A percentile compares a stretch with the other conserved stretches of the same genome.
These are phyloP conservation scores for Pseudomassariella vexata DNA, from an alignment of 2,329 filamentous ascomycete genomes.

Conservation along the genomic window DNA sequence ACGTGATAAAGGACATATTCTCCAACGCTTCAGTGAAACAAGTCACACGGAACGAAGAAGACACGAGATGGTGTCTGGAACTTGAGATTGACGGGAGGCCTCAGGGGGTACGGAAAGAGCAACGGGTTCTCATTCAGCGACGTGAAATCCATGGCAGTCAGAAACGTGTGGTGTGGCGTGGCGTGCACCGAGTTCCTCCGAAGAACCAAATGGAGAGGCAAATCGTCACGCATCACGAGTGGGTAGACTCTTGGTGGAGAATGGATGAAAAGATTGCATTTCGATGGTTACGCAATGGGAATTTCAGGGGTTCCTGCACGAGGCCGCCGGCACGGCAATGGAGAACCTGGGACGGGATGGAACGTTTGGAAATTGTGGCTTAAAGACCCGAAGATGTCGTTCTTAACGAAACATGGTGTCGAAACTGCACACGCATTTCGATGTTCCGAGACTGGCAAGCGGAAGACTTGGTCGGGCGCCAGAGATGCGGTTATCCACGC, in stretches of 20 bases:
- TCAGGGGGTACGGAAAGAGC: constrained; percentile 18
- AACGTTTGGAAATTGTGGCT: constrained; percentile 36
- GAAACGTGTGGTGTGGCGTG: constrained; percentile 31
- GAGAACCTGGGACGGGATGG: constrained; percentile 34
- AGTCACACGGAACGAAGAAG: constrained; percentile 19
- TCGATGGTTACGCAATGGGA: constrained; percentile 22
- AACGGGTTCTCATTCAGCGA: constrained; percentile 28
- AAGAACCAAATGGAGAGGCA: constrained; percentile 20
- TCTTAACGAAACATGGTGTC: constrained; percentile 31
- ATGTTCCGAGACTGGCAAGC: constrained; percentile 33
- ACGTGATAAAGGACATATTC: constrained; percentile 26
- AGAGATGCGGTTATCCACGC: constrained; percentile 26
- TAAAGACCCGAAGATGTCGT: constrained; percentile 27
- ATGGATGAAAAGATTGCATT: constrained; percentile 10
- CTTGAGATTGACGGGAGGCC: constrained; percentile 17
- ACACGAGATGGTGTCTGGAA: constrained; percentile 27
- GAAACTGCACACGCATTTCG: constrained; percentile 34
- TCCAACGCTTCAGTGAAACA: constrained; percentile 25
- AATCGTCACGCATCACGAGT: constrained; percentile 20
- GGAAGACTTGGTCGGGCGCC: constrained; percentile 32
- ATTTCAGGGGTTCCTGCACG: constrained; percentile 29
- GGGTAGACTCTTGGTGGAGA: constrained; percentile 18
- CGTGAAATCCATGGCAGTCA: constrained; percentile 31
- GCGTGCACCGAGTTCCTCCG: constrained; percentile 22
- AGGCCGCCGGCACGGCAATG: constrained; percentile 34